A percentile compares a stretch with the other conserved stretches of the same genome.
These are phyloP conservation scores for Aspergillus persii DNA, from an alignment of 2,329 filamentous ascomycete genomes.

Conservation along the genomic window DNA sequence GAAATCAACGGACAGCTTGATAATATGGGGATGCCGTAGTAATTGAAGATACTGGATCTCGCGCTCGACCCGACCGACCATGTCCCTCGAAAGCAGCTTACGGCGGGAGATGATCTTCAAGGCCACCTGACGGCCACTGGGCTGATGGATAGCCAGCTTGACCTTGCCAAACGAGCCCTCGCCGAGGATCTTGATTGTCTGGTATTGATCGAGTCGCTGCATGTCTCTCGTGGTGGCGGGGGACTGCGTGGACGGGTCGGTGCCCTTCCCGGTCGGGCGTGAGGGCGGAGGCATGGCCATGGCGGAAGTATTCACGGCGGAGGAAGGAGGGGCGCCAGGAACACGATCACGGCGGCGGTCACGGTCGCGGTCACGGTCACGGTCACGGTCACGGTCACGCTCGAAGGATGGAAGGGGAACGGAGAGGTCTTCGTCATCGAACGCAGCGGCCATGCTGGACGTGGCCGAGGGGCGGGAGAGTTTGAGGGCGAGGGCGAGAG, in stretches of 20 bases:
- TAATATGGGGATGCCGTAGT: slow-evolving; percentile 94
- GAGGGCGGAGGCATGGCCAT: slow-evolving; percentile 40
- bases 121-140: slow-evolving; percentile 91
- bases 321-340: slow-evolving; percentile 14
- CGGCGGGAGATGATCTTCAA: slow-evolving; percentile 97
- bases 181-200: slow-evolving; percentile 82
- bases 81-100: slow-evolving; percentile 94
- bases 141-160: slow-evolving; percentile 89
- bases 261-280: slow-evolving; percentile 30
- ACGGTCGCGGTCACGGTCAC: slow-evolving; percentile 27
- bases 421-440: slow-evolving; percentile 80
- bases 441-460: slow-evolving; percentile 44
- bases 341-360: slow-evolving; percentile 26
- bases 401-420: slow-evolving; percentile 58
- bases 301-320: slow-evolving; percentile 30
- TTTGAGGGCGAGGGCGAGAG: slow-evolving; percentile 7
- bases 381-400: slow-evolving; percentile 25
- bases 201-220: slow-evolving; percentile 88
- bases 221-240: slow-evolving; percentile 57
- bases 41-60: slow-evolving; percentile 98
- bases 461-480: neutral
- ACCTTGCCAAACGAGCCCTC: slow-evolving; percentile 99
- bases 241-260: slow-evolving; percentile 38
- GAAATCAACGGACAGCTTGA: slow-evolving; percentile 73
- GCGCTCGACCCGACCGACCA: slow-evolving; percentile 94